Conservation (phyloP, 2,329 filamentous ascomycete genomes). For the Talaromyces piceae region DNA sequence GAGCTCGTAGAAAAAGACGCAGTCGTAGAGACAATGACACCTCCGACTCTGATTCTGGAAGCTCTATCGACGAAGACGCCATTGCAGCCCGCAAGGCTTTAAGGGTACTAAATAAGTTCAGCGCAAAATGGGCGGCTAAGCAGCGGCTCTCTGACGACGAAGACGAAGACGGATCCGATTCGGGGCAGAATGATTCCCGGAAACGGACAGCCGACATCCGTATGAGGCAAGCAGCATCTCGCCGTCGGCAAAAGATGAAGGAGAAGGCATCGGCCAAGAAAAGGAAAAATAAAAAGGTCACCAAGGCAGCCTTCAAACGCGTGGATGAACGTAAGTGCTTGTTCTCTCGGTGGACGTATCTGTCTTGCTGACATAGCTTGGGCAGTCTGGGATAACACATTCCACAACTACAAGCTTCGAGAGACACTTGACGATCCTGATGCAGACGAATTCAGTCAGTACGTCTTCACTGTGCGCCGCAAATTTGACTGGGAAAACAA, state of each 20-base stretch:
- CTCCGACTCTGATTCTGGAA: constrained; percentile 22
- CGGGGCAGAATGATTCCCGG: constrained; percentile 19
- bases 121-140: constrained; percentile 28
- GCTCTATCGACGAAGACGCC: constrained; percentile 18
- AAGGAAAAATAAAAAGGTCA: constrained; percentile 40
- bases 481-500: constrained; percentile 81
- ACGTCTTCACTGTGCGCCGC: constrained; percentile 73
- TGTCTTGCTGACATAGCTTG: constrained; percentile 1
- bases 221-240: constrained; percentile 15
- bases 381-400: constrained; percentile 46
- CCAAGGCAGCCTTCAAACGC: constrained; percentile 59
- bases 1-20: constrained; percentile 32
- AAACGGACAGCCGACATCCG: constrained; percentile 17
- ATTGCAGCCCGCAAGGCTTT: constrained; percentile 25
- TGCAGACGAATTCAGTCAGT: constrained; percentile 64
- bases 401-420: constrained; percentile 61
- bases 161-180: constrained; percentile 23
- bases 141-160: constrained; percentile 25
- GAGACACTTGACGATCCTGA: constrained; percentile 59
- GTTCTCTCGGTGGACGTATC: neutral
- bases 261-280: constrained; percentile 21
- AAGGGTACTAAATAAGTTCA: constrained; percentile 25
- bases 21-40: constrained; percentile 27
- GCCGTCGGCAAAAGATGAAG: constrained; percentile 14
- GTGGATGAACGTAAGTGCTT: constrained; percentile 50